Conservation (phyloP, 768 basidiomycete species). For the Mycena capillaripes region DNA sequence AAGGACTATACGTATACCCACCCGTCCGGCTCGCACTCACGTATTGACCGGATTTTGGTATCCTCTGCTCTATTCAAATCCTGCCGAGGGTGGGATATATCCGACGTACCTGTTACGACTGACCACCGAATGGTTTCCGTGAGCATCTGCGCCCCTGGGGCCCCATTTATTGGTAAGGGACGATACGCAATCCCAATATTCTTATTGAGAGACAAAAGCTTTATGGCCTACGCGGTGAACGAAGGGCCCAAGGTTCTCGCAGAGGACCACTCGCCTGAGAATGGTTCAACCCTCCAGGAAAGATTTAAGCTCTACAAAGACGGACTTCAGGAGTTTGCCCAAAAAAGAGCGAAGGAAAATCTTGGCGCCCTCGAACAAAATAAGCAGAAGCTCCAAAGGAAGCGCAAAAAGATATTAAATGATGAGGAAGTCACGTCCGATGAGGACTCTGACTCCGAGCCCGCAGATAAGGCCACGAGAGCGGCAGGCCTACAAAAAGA, state of each 20-base stretch:
- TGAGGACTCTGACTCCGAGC: neutral
- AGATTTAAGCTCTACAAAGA: neutral
- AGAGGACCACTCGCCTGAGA: neutral
- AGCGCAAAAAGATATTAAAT: neutral
- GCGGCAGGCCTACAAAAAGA: neutral
- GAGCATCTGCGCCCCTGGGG: neutral
- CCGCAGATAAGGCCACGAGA: neutral
- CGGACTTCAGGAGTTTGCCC: neutral
- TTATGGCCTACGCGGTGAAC: neutral
- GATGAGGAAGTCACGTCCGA: neutral
- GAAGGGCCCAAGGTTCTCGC: neutral
- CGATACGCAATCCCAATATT: slow-evolving; percentile 3
- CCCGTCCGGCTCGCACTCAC: neutral
- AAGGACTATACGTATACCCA: slow-evolving; percentile 7
- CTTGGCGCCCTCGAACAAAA: slow-evolving; percentile 4
- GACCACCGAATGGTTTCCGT: slow-evolving; percentile 27
- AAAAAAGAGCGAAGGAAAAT: neutral
- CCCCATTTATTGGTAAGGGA: slow-evolving; percentile 10
- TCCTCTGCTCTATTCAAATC: neutral
- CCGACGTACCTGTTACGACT: neutral
- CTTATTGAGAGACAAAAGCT: slow-evolving; percentile 2
- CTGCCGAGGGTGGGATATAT: slow-evolving; percentile 4
- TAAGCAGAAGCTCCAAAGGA: neutral
- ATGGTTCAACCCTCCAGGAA: neutral
- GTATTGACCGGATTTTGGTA: slow-evolving; percentile 9